phyloP scores from a whole-genome alignment of 176 grass and related monocot genomes.

The Pontederia paniculata region DNA sequence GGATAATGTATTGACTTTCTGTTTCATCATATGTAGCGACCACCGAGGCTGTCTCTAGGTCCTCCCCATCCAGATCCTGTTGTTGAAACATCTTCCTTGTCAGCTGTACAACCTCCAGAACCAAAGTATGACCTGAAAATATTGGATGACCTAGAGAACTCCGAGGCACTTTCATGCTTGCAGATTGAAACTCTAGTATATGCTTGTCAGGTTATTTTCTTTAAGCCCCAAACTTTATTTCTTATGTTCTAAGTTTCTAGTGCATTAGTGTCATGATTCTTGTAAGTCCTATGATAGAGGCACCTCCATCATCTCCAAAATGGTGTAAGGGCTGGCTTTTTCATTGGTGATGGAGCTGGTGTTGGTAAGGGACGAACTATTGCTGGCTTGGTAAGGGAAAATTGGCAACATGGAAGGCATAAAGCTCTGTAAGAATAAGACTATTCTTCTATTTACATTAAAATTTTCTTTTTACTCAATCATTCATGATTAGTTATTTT shows the following conservation, averaged over 20 bases:
- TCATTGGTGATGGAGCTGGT: conserved; percentile 95
- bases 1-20: too few relatives aligned
- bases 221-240: neutral
- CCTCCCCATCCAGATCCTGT: conserved; percentile 86
- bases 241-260: neutral
- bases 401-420: conserved; percentile 87
- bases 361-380: conserved; percentile 98
- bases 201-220: conserved; percentile 84
- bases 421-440: conserved; percentile 72
- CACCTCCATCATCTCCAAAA: conserved; percentile 78
- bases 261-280: conserved; percentile 3
- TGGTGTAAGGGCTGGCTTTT: conserved; percentile 92
- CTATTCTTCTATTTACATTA: conserved; percentile 2
- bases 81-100: conserved; percentile 94
- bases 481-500: too few relatives aligned
- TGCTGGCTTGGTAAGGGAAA: conserved; percentile 98
- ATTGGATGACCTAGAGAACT: conserved; percentile 64
- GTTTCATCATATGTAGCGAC: conserved; percentile 39
- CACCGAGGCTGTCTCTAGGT: conserved; percentile 69
- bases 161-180: conserved; percentile 76
- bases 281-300: conserved; percentile 44
- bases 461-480: neutral
- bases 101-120: conserved; percentile 94
- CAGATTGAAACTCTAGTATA: conserved; percentile 98
- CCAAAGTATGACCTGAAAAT: conserved; percentile 77